Base-by-base conservation (phyloP, 2,329 filamentous ascomycete genomes). In the Amphichorda felina region DNA sequence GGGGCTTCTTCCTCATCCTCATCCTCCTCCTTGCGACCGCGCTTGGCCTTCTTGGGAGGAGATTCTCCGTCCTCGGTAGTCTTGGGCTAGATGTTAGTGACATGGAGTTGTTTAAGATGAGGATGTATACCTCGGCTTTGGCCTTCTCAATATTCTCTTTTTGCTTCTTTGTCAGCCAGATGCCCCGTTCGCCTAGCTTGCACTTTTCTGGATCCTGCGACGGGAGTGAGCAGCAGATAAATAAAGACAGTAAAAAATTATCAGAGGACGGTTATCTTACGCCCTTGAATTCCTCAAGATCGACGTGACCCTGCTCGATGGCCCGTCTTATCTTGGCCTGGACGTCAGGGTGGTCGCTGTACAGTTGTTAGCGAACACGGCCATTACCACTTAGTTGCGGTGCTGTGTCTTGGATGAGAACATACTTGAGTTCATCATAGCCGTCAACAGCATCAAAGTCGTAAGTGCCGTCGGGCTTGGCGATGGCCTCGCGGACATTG, bases 221-320 rank as follows among this genome's bases (percentile, higher is more conserved):
- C 11, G 4, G 16, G 15, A 17, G 29, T 5, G 28, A 19, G 18
- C 15, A 13, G 13, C 8, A 31, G 13, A 31, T 11, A 16, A 16
- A 17, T 8, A 15, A 10, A 16, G 15, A 13, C 21, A 25, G 22
- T 17, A n/a, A n/a, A n/a, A n/a, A n/a, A n/a, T n/a, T n/a, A n/a
- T n/a, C n/a, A n/a, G n/a, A n/a, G n/a, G 4, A 15, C 9, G 14
- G 11, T 46, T 17, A 22, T 65, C 82, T 61, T 70, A 94, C 87
- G 10, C 86, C 86, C 24, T 81, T 89, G 76, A 86, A 95, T 47
- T 95, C 89, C 35, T 84, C 79, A 29, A 85, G 70, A 45, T 82
- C 80, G 47, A 96, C 80, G 48, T 91, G 83, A 17, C 85, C 86
- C 52, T 88, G 71, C 39, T 71, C 67, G 17, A 95, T 56, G 35